phyloP scores from a whole-genome alignment of 345 rosid species.

The Linum lewisii region DNA sequence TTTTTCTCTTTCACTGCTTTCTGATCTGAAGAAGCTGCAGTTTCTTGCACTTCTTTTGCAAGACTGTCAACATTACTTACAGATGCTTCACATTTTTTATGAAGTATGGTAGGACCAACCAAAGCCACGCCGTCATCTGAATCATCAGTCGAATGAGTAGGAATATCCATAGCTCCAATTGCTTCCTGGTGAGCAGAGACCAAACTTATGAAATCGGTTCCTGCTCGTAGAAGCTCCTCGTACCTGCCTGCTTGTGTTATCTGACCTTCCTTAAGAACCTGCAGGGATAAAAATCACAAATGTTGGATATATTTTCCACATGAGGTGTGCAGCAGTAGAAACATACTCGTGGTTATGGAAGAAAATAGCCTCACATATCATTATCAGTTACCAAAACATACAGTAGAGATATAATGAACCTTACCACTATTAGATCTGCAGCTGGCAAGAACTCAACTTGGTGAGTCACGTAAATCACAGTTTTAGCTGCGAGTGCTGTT shows the following conservation, averaged over 20 bases:
- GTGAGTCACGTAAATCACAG: conserved; percentile 94
- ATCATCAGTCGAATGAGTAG: conserved; percentile 74
- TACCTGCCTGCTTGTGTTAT: conserved; percentile 96
- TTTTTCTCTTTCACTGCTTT: conserved; percentile 77
- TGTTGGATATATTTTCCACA: conserved; percentile 2
- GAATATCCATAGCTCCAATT: conserved; percentile 96
- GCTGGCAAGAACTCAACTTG: conserved; percentile 97
- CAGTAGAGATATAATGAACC: conserved; percentile 11
- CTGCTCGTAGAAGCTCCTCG: conserved; percentile 93
- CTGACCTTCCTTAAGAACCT: conserved; percentile 94
- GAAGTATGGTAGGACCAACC: conserved; percentile 27
- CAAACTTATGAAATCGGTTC: conserved; percentile 86
- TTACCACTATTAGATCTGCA: conserved; percentile 92
- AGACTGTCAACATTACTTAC: conserved; percentile 54
- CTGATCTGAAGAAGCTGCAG: conserved; percentile 65
- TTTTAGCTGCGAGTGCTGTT: conserved; percentile 72
- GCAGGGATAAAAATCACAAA: conserved; percentile 15
- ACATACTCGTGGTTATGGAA: background rate
- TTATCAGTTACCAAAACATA: background rate
- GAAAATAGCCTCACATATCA: background rate
- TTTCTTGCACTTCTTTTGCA: conserved; percentile 84
- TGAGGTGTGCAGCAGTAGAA: background rate
- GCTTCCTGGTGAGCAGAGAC: conserved; percentile 98
- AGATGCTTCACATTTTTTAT: conserved; percentile 42
- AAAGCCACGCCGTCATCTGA: conserved; percentile 54